Evolutionary conservation across 768 basidiomycete species (phyloP).

Genomic region (Tricholoma saponaceum): DNA sequence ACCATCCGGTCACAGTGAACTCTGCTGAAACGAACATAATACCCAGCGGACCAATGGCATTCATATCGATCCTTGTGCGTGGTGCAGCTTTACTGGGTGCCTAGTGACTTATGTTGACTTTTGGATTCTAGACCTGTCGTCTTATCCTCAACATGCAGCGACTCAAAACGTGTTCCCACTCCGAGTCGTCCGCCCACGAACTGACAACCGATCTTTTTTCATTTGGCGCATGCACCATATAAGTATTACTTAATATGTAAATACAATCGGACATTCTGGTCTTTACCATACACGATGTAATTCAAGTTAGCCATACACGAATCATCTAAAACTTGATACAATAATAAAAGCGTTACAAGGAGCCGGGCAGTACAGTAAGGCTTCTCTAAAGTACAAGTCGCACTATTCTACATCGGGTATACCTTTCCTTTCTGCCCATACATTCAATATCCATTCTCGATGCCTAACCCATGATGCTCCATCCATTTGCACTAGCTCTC

Average conservation of each 20-base stretch:
- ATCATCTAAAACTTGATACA: too few species aligned
- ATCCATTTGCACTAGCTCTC: slow-evolving; percentile 28
- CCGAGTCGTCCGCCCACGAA: background rate
- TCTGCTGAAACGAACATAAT: background rate
- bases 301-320: too few species aligned
- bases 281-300: too few species aligned
- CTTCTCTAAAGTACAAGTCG: background rate
- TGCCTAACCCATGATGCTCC: slow-evolving; percentile 24
- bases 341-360: too few species aligned
- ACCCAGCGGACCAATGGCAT: background rate
- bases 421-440: slow-evolving; percentile 10
- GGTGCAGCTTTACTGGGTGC: background rate
- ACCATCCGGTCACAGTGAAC: background rate
- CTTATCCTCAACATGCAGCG: background rate
- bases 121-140: background rate
- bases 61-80: background rate
- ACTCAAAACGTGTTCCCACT: background rate
- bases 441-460: slow-evolving; percentile 20
- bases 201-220: background rate
- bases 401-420: background rate
- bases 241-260: too few species aligned
- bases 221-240: too few species aligned
- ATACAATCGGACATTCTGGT: too few species aligned
- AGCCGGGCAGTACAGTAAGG: too few species aligned
- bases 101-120: background rate